These are phyloP conservation scores for Rhododendron kiyosumense DNA, from an alignment of 148 eudicot species.

Conservation along the genomic window DNA sequence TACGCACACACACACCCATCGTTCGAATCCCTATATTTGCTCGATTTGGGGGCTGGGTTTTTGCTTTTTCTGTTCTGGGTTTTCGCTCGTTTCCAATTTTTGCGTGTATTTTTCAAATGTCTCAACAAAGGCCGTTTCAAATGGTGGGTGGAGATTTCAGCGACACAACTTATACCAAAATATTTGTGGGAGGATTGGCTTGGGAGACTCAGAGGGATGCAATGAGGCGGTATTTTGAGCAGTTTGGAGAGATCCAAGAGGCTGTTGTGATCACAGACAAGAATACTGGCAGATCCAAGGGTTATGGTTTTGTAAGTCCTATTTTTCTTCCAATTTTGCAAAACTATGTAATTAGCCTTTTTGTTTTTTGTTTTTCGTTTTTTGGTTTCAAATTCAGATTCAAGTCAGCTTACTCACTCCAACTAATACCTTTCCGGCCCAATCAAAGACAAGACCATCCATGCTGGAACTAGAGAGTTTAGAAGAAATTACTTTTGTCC, in stretches of 20 bases:
- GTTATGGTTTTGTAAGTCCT: constrained; percentile 31
- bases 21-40: not conserved
- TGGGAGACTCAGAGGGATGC: constrained; percentile 31
- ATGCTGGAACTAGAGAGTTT: too few species aligned
- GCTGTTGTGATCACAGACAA: constrained; percentile 38
- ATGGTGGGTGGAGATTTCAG: constrained; percentile 4
- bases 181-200: constrained; percentile 37
- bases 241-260: constrained; percentile 34
- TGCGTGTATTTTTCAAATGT: not conserved
- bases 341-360: not conserved
- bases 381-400: not conserved
- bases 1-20: not conserved
- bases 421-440: too few species aligned
- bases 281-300: constrained; percentile 32
- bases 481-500: too few species aligned
- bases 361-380: too few species aligned
- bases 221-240: constrained; percentile 26
- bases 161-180: constrained; percentile 42
- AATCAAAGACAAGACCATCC: too few species aligned
- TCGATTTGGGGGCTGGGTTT: not conserved
- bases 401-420: not conserved
- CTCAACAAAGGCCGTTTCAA: constrained; percentile 10
- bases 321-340: not conserved
- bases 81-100: not conserved
- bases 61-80: not conserved